phyloP scores from a whole-genome alignment of 2,329 filamentous ascomycete genomes.

The Aspergillus candidus region DNA sequence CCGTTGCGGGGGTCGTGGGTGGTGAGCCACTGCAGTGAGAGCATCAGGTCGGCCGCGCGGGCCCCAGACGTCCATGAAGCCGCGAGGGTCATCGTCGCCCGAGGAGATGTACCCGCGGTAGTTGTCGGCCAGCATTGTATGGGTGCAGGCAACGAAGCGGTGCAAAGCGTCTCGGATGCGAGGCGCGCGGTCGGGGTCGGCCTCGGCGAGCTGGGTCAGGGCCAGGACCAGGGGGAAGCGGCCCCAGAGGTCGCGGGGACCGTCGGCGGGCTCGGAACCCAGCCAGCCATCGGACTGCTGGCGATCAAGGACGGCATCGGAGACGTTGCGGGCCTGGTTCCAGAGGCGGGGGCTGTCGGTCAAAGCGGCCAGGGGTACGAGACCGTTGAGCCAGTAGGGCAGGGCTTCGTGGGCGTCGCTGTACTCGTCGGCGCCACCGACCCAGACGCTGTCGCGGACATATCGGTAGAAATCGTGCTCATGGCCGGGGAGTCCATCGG shows the following conservation, averaged over 20 bases:
- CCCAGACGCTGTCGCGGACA: conserved; percentile 48
- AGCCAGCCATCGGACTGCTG: conserved; percentile 54
- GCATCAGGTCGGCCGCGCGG: conserved; percentile 41
- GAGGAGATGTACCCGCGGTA: conserved; percentile 47
- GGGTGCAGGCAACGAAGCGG: conserved; percentile 45
- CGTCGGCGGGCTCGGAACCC: conserved; percentile 44
- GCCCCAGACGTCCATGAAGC: conserved; percentile 34
- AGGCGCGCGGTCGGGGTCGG: conserved; percentile 33
- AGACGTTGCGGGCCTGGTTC: conserved; percentile 41
- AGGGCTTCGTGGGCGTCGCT: conserved; percentile 49
- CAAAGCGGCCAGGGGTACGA: conserved; percentile 51
- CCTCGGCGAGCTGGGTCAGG: conserved; percentile 44
- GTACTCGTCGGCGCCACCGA: conserved; percentile 49
- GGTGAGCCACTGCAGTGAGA: conserved; percentile 46
- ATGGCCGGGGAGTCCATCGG: conserved; percentile 49
- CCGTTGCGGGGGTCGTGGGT: conserved; percentile 40
- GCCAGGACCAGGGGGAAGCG: conserved; percentile 48
- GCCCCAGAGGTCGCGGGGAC: conserved; percentile 49
- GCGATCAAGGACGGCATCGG: conserved; percentile 45
- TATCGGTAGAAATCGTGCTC: conserved; percentile 52
- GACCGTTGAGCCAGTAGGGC: conserved; percentile 55
- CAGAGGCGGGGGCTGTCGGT: conserved; percentile 47
- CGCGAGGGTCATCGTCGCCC: conserved; percentile 35
- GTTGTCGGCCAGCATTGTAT: conserved; percentile 51
- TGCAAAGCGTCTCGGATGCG: conserved; percentile 46